Evolutionary conservation across 2,329 filamentous ascomycete genomes (phyloP).

Genomic region (Fusarium kyushuense): DNA sequence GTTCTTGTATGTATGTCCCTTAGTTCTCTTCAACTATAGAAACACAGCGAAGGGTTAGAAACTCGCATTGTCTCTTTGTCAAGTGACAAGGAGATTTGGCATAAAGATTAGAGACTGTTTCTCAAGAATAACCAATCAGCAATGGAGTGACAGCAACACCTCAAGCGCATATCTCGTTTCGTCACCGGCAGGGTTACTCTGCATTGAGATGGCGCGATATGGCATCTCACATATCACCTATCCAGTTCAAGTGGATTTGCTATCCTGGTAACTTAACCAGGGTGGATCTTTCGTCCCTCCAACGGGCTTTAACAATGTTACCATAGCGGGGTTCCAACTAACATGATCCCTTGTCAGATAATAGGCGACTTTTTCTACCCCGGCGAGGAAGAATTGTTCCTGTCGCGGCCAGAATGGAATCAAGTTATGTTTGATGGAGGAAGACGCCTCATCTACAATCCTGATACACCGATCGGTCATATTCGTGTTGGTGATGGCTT

Average conservation of each 20-base stretch:
- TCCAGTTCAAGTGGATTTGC: constrained; percentile 42
- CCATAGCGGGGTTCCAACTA: constrained; percentile 39
- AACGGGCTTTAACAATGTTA: constrained; percentile 39
- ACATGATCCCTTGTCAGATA: constrained; percentile 49
- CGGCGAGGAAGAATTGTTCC: constrained; percentile 53
- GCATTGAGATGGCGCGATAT: constrained; percentile 47
- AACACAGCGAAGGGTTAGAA: constrained; percentile 9
- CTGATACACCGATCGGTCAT: constrained; percentile 37
- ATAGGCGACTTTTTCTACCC: constrained; percentile 56
- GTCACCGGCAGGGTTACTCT: constrained; percentile 42
- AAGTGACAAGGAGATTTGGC: constrained; percentile 31
- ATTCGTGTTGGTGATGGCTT: constrained; percentile 51
- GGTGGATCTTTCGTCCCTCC: constrained; percentile 41
- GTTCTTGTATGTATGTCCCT: constrained; percentile 52
- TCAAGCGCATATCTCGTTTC: constrained; percentile 19
- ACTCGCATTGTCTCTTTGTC: constrained; percentile 31
- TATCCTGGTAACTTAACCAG: constrained; percentile 26
- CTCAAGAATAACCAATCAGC: constrained; percentile 11
- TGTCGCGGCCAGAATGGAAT: constrained; percentile 54
- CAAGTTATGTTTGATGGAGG: constrained; percentile 48
- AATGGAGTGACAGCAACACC: constrained; percentile 6
- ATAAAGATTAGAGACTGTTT: constrained; percentile 1
- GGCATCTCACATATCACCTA: constrained; percentile 45
- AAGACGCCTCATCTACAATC: constrained; percentile 46
- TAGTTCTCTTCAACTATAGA: constrained; percentile 9